These are phyloP conservation scores for Wickerhamiella cacticola DNA, from an alignment of 805 yeast genomes.

Conservation along the genomic window DNA sequence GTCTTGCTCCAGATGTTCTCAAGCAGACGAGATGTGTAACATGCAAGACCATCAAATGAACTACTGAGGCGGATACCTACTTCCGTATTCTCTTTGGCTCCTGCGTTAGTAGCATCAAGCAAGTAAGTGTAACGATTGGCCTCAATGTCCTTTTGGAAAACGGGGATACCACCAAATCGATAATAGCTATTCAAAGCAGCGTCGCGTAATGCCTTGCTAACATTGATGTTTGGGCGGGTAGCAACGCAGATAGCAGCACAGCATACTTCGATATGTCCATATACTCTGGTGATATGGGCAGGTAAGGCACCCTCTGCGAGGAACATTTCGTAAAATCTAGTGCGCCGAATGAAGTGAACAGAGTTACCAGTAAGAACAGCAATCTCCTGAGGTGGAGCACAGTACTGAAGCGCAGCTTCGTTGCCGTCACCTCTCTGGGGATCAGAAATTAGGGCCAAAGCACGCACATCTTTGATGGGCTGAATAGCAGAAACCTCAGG, in stretches of 20 bases:
- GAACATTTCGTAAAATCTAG: slow-evolving; percentile 70
- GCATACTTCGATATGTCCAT: slow-evolving; percentile 84
- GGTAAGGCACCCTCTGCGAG: slow-evolving; percentile 55
- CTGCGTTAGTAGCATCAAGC: slow-evolving; percentile 14
- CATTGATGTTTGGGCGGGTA: slow-evolving; percentile 46
- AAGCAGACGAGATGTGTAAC: slow-evolving; percentile 64
- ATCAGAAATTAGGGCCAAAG: slow-evolving; percentile 65
- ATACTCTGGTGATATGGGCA: slow-evolving; percentile 52
- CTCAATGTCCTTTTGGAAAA: slow-evolving; percentile 20
- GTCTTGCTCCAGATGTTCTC: slow-evolving; percentile 67
- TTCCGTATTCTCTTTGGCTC: slow-evolving; percentile 18
- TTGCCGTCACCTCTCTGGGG: slow-evolving; percentile 39
- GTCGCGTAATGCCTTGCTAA: slow-evolving; percentile 32
- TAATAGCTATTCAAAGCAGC: slow-evolving; percentile 20
- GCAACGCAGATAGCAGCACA: slow-evolving; percentile 77
- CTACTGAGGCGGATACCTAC: slow-evolving; percentile 67
- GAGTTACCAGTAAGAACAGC: slow-evolving; percentile 77
- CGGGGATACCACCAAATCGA: slow-evolving; percentile 24
- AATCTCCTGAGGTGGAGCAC: slow-evolving; percentile 50
- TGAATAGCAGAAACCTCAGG: slow-evolving; percentile 37
- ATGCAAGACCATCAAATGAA: slow-evolving; percentile 76
- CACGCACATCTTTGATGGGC: slow-evolving; percentile 55
- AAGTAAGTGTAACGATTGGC: slow-evolving; percentile 14
- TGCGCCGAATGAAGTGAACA: slow-evolving; percentile 59
- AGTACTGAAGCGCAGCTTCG: slow-evolving; percentile 76